phyloP scores from a whole-genome alignment of 495 filamentous ascomycete genomes.

The Friedmanniomyces simplex region DNA sequence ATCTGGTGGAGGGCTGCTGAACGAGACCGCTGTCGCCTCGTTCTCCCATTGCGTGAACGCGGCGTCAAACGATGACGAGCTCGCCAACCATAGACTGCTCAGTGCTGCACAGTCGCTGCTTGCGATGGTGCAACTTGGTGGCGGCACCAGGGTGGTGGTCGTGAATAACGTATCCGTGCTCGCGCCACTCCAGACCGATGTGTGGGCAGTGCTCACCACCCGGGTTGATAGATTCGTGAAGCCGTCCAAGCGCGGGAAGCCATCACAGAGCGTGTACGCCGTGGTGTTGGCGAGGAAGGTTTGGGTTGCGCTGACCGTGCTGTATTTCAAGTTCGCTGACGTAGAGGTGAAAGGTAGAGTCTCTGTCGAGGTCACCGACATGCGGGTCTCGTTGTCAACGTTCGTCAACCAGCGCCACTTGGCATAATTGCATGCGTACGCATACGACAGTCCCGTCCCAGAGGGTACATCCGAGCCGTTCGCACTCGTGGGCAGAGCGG shows the following conservation, averaged over 20 bases:
- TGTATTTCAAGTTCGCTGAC: neutral
- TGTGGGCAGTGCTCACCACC: neutral
- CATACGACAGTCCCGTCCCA: neutral
- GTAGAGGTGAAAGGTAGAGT: neutral
- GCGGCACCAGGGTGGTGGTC: neutral
- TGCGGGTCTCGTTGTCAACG: neutral
- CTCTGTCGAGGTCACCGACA: neutral
- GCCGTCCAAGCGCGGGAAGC: constrained; percentile 1
- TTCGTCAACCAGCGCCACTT: neutral
- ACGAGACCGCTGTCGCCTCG: too few relatives aligned
- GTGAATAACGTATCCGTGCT: neutral
- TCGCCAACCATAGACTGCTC: neutral
- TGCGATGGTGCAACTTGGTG: neutral
- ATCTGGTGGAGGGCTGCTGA: too few relatives aligned
- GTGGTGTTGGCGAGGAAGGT: neutral
- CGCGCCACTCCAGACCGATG: neutral
- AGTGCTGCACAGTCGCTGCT: constrained; percentile 1
- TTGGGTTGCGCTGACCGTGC: neutral
- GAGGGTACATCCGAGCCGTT: neutral
- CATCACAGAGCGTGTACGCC: constrained; percentile 8
- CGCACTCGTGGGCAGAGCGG: neutral
- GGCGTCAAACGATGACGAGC: neutral
- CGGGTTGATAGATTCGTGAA: neutral
- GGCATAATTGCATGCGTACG: neutral
- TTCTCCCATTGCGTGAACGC: too few relatives aligned